Evolutionary conservation across 805 yeast species (phyloP).

Genomic region (Jamesozyma lodderae): DNA sequence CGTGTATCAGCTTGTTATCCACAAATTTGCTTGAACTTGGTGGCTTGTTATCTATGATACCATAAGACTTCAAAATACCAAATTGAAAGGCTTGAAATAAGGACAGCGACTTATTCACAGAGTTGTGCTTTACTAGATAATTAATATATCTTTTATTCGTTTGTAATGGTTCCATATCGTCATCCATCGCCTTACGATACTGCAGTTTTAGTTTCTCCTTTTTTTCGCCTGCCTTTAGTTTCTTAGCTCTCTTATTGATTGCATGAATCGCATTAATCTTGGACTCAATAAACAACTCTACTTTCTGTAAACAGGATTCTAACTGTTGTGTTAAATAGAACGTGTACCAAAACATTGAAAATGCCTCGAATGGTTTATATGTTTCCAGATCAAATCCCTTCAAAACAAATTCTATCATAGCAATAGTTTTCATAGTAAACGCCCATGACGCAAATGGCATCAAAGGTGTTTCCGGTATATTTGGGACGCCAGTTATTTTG

Average conservation of each 20-base stretch:
- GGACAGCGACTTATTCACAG: conserved; percentile 24
- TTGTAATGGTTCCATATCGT: conserved; percentile 32
- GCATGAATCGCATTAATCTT: conserved; percentile 30
- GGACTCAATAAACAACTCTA: conserved; percentile 25
- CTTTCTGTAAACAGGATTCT: conserved; percentile 33
- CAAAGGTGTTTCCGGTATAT: conserved; percentile 30
- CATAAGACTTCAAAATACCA: conserved; percentile 19
- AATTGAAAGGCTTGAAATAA: conserved; percentile 31
- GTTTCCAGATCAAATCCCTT: conserved; percentile 70
- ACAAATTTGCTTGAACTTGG: conserved; percentile 24
- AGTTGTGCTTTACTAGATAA: conserved; percentile 17
- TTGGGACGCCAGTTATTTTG: conserved; percentile 7
- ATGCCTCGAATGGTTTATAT: conserved; percentile 61
- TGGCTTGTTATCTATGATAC: conserved; percentile 17
- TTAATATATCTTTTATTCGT: conserved; percentile 20
- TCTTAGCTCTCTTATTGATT: conserved; percentile 36
- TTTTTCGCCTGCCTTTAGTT: conserved; percentile 43
- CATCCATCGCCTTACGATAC: conserved; percentile 27
- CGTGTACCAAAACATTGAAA: conserved; percentile 60
- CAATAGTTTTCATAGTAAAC: conserved; percentile 51
- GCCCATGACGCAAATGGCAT: conserved; percentile 67
- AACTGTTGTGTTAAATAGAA: conserved; percentile 45
- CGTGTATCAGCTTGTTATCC: conserved; percentile 32
- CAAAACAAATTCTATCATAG: conserved; percentile 65
- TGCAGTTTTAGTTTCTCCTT: conserved; percentile 34